phyloP scores from a whole-genome alignment of 2,329 filamentous ascomycete genomes.

The Xylaria sp. region DNA sequence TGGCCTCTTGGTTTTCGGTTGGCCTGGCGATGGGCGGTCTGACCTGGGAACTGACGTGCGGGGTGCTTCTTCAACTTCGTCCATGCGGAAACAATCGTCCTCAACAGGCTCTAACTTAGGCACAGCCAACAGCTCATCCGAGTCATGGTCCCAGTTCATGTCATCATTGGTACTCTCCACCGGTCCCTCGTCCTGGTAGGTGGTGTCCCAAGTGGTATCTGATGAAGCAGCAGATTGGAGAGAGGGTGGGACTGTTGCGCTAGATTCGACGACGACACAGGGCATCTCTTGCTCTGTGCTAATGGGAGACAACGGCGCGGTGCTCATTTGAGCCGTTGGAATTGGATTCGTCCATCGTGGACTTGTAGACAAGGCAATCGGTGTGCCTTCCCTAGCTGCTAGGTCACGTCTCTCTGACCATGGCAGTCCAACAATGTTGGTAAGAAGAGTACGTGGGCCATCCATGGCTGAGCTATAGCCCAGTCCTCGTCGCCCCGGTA shows the following conservation, averaged over 20 bases:
- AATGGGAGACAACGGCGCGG: conserved; percentile 64
- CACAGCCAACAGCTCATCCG: conserved; percentile 59
- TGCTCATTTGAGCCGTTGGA: conserved; percentile 52
- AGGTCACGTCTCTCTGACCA: conserved; percentile 61
- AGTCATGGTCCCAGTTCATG: conserved; percentile 59
- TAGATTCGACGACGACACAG: conserved; percentile 50
- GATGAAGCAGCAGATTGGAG: conserved; percentile 61
- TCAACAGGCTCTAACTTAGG: conserved; percentile 69
- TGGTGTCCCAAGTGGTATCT: conserved; percentile 59
- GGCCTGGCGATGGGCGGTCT: conserved; percentile 39
- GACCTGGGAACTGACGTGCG: conserved; percentile 46
- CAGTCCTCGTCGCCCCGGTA: conserved; percentile 53
- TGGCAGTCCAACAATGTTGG: conserved; percentile 56
- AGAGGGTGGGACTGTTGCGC: conserved; percentile 57
- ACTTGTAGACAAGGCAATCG: conserved; percentile 51
- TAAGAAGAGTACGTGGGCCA: conserved; percentile 55
- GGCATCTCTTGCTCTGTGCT: conserved; percentile 62
- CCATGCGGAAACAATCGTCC: conserved; percentile 65
- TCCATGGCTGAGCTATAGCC: conserved; percentile 59
- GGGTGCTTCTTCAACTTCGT: conserved; percentile 62
- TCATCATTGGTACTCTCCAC: conserved; percentile 56
- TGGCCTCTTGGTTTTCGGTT: conserved; percentile 69
- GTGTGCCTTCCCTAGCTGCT: conserved; percentile 57
- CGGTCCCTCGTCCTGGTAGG: conserved; percentile 52
- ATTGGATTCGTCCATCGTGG: conserved; percentile 52